These are phyloP conservation scores for Aphanomyces stellatus DNA, from an alignment of 352 stramenopile genomes.

Conservation along the genomic window DNA sequence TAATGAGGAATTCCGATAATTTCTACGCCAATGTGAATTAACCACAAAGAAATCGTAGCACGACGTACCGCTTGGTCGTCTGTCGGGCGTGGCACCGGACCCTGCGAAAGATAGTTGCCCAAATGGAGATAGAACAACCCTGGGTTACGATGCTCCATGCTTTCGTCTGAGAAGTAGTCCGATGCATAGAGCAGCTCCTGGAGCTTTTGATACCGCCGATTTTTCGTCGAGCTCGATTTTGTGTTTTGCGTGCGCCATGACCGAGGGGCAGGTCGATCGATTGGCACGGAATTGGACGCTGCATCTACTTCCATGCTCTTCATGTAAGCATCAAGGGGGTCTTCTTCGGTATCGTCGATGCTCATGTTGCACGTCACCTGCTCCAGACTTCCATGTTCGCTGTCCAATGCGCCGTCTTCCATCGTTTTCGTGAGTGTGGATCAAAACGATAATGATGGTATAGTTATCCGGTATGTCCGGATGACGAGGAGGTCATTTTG, in stretches of 20 bases:
- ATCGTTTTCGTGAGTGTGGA: background rate
- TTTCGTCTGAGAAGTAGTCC: constrained; percentile 67
- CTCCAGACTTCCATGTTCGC: background rate
- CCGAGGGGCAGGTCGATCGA: too few relatives aligned
- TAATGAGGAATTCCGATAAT: constrained; percentile 62
- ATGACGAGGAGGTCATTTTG: background rate
- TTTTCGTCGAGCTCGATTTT: constrained; percentile 35
- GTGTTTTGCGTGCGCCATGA: constrained; percentile 5
- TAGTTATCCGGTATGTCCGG: background rate
- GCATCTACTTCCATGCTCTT: constrained; percentile 37
- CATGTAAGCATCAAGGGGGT: constrained; percentile 80
- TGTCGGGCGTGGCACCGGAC: background rate
- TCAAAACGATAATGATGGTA: background rate
- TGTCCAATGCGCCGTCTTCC: background rate
- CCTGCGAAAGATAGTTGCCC: constrained; percentile 46
- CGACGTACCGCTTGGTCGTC: background rate
- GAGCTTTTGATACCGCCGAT: constrained; percentile 59
- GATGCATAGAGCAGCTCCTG: constrained; percentile 44
- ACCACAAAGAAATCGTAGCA: background rate
- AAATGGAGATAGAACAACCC: constrained; percentile 80
- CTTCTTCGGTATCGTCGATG: constrained; percentile 27
- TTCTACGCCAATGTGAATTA: background rate
- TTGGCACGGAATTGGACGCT: too few relatives aligned
- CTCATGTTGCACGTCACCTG: background rate
- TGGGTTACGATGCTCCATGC: constrained; percentile 72